Conservation (phyloP, 2,329 filamentous ascomycete genomes). For the Botrytis byssoidea region DNA sequence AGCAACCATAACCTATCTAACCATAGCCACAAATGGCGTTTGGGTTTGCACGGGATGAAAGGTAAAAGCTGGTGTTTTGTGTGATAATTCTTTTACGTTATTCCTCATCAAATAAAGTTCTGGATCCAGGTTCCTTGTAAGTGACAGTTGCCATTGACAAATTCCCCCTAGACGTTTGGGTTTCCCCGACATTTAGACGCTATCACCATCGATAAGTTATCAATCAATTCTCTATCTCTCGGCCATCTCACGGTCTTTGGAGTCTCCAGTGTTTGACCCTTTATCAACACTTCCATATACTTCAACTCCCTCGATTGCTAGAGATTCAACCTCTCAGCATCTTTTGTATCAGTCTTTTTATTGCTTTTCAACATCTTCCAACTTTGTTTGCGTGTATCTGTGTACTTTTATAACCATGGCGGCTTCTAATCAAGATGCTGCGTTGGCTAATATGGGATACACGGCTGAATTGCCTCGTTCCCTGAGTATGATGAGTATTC, state of each 20-base stretch:
- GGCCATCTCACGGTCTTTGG: slow-evolving; percentile 23
- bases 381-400: neutral
- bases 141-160: slow-evolving; percentile 31
- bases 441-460: slow-evolving; percentile 54
- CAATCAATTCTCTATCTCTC: slow-evolving; percentile 23
- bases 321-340: slow-evolving; percentile 15
- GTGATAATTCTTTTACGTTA: slow-evolving; percentile 8
- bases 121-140: slow-evolving; percentile 20
- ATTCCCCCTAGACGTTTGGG: neutral
- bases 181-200: slow-evolving; percentile 28
- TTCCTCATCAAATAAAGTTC: neutral
- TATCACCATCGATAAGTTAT: slow-evolving; percentile 21
- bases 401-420: neutral
- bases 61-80: neutral
- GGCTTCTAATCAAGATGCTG: slow-evolving; percentile 17
- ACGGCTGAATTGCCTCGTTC: slow-evolving; percentile 64
- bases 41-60: neutral
- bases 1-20: neutral
- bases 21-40: neutral
- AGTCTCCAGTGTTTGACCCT: slow-evolving; percentile 18
- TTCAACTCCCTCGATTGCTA: neutral
- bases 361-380: neutral
- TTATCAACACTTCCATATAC: slow-evolving; percentile 8
- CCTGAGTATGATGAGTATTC: slow-evolving; percentile 66
- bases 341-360: neutral